Evolutionary conservation across 1,284 basidiomycete genomes (phyloP).

Genomic region (Rugosomyces carneus): DNA sequence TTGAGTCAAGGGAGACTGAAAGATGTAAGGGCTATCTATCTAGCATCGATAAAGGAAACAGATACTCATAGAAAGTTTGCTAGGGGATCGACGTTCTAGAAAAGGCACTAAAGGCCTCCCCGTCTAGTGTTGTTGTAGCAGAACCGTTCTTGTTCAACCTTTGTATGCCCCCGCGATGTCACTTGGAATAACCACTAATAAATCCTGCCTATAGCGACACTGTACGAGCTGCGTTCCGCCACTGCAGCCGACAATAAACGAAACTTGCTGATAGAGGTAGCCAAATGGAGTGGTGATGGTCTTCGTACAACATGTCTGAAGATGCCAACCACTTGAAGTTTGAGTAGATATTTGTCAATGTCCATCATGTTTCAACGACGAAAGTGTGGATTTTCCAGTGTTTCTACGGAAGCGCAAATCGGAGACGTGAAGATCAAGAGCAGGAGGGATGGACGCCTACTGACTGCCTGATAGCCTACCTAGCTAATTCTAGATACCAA

Average conservation of each 20-base stretch:
- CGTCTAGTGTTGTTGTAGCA: slow-evolving; percentile 61
- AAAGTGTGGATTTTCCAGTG: no score
- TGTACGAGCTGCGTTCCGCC: slow-evolving; percentile 72
- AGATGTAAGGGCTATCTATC: slow-evolving; percentile 45
- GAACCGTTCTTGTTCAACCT: slow-evolving; percentile 80
- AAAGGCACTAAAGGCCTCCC: slow-evolving; percentile 50
- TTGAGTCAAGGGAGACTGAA: slow-evolving; percentile 64
- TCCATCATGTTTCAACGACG: neutral
- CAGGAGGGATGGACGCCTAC: no score
- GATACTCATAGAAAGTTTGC: slow-evolving; percentile 1
- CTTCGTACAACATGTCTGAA: slow-evolving; percentile 73
- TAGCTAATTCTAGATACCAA: no score
- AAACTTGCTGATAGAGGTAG: slow-evolving; percentile 63
- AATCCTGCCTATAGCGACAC: slow-evolving; percentile 47
- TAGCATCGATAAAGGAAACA: neutral
- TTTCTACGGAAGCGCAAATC: neutral
- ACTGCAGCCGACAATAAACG: slow-evolving; percentile 68
- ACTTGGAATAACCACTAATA: no score
- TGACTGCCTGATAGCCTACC: no score
- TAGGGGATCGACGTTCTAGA: slow-evolving; percentile 68
- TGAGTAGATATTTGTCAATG: neutral
- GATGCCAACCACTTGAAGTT: slow-evolving; percentile 51
- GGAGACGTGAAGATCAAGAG: no score
- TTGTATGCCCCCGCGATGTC: slow-evolving; percentile 35
- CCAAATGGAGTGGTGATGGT: slow-evolving; percentile 79